Percentiles rank a stretch among this genome's conserved stretches.
Evolutionary conservation across 805 yeast species (phyloP).

Genomic region (Lachancea sp.): DNA sequence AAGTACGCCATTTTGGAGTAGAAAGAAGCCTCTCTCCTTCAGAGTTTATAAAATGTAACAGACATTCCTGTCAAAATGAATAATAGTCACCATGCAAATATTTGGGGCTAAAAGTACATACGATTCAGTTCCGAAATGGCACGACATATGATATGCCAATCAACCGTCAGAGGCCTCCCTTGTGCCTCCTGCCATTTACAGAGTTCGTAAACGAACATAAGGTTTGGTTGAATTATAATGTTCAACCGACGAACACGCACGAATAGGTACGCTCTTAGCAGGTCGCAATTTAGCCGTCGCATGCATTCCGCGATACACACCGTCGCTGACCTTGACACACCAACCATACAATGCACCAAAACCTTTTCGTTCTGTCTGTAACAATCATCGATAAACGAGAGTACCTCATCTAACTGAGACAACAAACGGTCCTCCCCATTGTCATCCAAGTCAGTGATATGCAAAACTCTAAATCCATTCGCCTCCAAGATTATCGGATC

Average conservation of each 20-base stretch:
- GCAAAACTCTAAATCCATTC: slow-evolving; percentile 35
- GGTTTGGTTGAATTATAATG: slow-evolving; percentile 89
- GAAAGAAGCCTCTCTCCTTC: too few relatives aligned
- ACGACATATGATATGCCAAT: slow-evolving; percentile 83
- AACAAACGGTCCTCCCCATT: slow-evolving; percentile 83
- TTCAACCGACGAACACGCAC: slow-evolving; percentile 88
- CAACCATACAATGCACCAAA: slow-evolving; percentile 90
- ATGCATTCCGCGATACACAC: slow-evolving; percentile 94
- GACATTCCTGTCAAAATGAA: background rate
- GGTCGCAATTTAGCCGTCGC: slow-evolving; percentile 58
- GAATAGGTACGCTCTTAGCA: slow-evolving; percentile 75
- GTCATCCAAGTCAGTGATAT: slow-evolving; percentile 72
- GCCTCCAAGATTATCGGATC: slow-evolving; percentile 16
- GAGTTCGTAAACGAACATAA: slow-evolving; percentile 85
- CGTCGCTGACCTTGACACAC: slow-evolving; percentile 91
- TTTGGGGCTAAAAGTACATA: slow-evolving; percentile 49
- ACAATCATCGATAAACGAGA: slow-evolving; percentile 58
- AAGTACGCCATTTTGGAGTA: slow-evolving; percentile 51
- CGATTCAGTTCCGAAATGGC: slow-evolving; percentile 74
- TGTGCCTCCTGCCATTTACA: slow-evolving; percentile 45
- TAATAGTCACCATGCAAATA: background rate
- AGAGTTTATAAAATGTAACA: too few relatives aligned
- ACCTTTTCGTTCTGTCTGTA: slow-evolving; percentile 42
- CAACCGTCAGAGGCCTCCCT: slow-evolving; percentile 52
- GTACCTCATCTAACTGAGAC: slow-evolving; percentile 52